Evolutionary conservation across 2,329 filamentous ascomycete genomes (phyloP).

Genomic region (Epichloe bromicola): DNA sequence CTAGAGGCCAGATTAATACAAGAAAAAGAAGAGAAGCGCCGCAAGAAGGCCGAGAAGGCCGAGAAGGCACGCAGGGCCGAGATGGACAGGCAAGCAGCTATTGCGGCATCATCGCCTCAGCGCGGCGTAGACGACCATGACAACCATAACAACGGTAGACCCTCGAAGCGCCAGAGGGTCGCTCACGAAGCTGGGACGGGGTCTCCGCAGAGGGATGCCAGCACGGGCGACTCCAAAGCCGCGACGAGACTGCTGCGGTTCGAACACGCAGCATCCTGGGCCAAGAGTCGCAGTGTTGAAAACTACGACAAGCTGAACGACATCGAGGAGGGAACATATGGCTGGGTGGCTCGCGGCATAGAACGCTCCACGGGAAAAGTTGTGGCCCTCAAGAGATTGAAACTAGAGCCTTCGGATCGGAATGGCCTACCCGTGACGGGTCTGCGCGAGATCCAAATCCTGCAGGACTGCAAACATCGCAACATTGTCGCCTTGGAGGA

Average conservation of each 20-base stretch:
- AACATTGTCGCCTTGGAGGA: constrained; percentile 77
- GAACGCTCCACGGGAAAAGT: constrained; percentile 62
- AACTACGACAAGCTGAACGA: constrained; percentile 89
- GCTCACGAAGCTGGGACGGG: constrained; percentile 29
- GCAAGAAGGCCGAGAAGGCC: constrained; percentile 70
- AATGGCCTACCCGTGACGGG: constrained; percentile 81
- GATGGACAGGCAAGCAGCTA: constrained; percentile 12
- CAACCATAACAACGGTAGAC: constrained; percentile 23
- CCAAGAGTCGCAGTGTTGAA: constrained; percentile 61
- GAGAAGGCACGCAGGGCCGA: constrained; percentile 64
- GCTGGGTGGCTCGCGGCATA: constrained; percentile 77
- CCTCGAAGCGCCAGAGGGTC: constrained; percentile 50
- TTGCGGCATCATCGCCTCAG: neutral
- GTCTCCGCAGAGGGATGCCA: neutral
- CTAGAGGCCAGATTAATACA: constrained; percentile 58
- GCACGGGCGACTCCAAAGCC: constrained; percentile 2
- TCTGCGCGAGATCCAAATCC: constrained; percentile 81
- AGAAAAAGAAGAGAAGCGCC: constrained; percentile 84
- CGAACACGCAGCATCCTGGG: constrained; percentile 48
- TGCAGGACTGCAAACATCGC: constrained; percentile 65
- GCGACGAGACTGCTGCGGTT: constrained; percentile 58
- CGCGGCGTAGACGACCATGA: constrained; percentile 12
- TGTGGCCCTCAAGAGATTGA: constrained; percentile 86
- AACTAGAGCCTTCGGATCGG: constrained; percentile 66
- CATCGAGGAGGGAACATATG: constrained; percentile 96